A percentile compares a stretch with the other conserved stretches of the same genome.
Evolutionary conservation across 2,329 filamentous ascomycete genomes (phyloP).

Genomic region (Phialophora verrucosa): DNA sequence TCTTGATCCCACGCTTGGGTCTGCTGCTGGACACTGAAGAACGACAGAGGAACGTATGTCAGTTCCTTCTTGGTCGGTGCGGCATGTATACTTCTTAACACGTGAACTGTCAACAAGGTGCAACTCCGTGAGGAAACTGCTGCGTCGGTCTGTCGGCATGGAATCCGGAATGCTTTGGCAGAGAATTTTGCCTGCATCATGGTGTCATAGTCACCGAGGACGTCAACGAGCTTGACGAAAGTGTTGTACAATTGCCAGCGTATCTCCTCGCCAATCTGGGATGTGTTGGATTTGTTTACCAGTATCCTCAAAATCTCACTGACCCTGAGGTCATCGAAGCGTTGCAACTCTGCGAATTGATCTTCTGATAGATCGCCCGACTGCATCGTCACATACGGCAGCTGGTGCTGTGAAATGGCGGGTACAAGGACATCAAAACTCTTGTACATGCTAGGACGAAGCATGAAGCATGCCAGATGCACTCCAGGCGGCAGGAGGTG

Average conservation of each 20-base stretch:
- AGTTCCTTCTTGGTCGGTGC: conserved; percentile 59
- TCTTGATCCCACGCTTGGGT: conserved; percentile 63
- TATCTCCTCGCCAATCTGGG: conserved; percentile 43
- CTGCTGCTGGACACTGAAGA: conserved; percentile 71
- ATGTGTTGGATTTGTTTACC: conserved; percentile 22
- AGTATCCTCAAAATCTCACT: conserved; percentile 47
- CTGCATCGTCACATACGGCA: conserved; percentile 65
- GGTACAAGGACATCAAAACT: conserved; percentile 70
- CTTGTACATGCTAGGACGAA: conserved; percentile 57
- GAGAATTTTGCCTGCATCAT: conserved; percentile 48
- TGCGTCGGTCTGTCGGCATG: conserved; percentile 42
- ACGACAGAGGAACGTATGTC: conserved; percentile 65
- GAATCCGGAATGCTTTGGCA: conserved; percentile 46
- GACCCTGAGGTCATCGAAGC: conserved; percentile 51
- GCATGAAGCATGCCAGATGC: conserved; percentile 51
- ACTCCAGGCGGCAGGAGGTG: conserved; percentile 45
- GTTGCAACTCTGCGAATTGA: conserved; percentile 60
- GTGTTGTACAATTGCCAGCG: conserved; percentile 56
- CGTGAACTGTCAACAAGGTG: conserved; percentile 60
- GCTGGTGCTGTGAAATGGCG: conserved; percentile 61
- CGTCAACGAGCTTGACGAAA: conserved; percentile 46
- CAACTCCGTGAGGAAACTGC: conserved; percentile 49
- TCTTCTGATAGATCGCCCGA: conserved; percentile 59
- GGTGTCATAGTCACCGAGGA: conserved; percentile 53
- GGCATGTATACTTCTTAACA: conserved; percentile 67